Percentiles rank a stretch among this genome's conserved stretches.
Evolutionary conservation across 139 green algal species (phyloP).

Genomic region (Tetraselmis striata): DNA sequence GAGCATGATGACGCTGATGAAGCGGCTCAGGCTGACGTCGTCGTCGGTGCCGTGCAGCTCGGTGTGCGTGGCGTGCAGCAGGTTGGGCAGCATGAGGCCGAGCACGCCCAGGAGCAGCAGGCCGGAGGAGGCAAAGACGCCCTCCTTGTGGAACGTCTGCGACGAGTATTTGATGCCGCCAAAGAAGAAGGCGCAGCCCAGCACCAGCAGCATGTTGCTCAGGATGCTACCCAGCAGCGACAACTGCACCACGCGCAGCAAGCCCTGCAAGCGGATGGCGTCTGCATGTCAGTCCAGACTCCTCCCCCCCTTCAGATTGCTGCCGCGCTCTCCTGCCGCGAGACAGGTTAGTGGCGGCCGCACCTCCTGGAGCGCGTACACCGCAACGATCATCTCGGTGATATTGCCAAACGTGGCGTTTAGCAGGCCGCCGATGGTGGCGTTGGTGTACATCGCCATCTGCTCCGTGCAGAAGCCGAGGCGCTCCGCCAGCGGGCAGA

Average conservation of each 20-base stretch:
- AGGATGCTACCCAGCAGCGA: conserved; percentile 68
- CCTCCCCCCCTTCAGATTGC: too few relatives aligned
- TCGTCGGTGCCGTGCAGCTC: conserved; percentile 22
- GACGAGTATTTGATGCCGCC: conserved; percentile 48
- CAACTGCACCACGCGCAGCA: conserved; percentile 70
- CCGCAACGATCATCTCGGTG: conserved; percentile 62
- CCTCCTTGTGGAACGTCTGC: conserved; percentile 51
- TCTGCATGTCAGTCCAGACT: too few relatives aligned
- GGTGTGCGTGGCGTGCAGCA: conserved; percentile 49
- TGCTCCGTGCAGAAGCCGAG: conserved; percentile 63
- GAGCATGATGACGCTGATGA: conserved; percentile 62
- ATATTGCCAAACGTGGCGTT: conserved; percentile 66
- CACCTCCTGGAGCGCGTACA: not conserved
- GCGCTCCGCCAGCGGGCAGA: conserved; percentile 52
- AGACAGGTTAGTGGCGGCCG: too few relatives aligned
- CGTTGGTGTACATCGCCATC: conserved; percentile 57
- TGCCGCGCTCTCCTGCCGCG: too few relatives aligned
- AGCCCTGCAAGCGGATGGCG: too few relatives aligned
- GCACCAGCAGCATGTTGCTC: conserved; percentile 75
- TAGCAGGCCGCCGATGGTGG: conserved; percentile 50
- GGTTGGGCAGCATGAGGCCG: conserved; percentile 40
- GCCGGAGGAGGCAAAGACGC: conserved; percentile 14
- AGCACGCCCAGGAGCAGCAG: conserved; percentile 51
- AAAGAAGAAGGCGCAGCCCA: conserved; percentile 72
- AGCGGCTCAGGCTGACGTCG: conserved; percentile 40